These are phyloP conservation scores for Aspergillus unguis DNA, from an alignment of 2,329 filamentous ascomycete genomes.

Conservation along the genomic window DNA sequence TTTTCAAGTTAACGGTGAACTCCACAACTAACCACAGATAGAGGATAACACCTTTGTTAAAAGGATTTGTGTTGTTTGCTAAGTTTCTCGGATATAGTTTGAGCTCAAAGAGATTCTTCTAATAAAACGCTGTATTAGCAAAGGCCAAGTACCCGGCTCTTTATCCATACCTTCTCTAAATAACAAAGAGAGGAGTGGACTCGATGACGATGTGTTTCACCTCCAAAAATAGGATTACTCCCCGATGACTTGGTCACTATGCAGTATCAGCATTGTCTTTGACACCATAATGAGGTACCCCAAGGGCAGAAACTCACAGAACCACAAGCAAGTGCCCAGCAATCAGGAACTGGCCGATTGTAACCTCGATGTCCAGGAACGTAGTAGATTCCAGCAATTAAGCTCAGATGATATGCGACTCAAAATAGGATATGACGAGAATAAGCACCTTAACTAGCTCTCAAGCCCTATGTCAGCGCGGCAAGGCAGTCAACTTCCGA, in stretches of 20 bases:
- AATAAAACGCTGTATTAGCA: neutral
- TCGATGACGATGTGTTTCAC: neutral
- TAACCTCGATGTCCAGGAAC: neutral
- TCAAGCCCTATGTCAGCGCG: neutral
- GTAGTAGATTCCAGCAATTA: neutral
- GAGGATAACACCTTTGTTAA: neutral
- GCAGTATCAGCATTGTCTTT: neutral
- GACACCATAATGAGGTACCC: neutral
- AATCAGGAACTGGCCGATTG: neutral
- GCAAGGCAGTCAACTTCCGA: neutral
- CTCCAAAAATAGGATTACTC: neutral
- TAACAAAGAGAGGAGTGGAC: neutral
- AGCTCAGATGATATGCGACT: neutral
- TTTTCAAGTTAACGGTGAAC: neutral
- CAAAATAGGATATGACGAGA: slow-evolving; percentile 2
- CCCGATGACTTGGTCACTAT: neutral
- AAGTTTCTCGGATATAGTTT: neutral
- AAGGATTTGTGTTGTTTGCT: neutral
- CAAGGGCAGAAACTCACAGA: neutral
- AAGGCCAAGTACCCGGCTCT: neutral
- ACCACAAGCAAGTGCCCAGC: neutral
- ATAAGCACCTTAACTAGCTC: slow-evolving; percentile 1
- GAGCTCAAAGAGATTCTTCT: neutral
- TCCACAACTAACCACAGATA: neutral
- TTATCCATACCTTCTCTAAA: slow-evolving; percentile 2